Evolutionary conservation across 768 basidiomycete species (phyloP), one percentile per base, ranked within the genome.

Genomic region (Mycena haematopus): DNA sequence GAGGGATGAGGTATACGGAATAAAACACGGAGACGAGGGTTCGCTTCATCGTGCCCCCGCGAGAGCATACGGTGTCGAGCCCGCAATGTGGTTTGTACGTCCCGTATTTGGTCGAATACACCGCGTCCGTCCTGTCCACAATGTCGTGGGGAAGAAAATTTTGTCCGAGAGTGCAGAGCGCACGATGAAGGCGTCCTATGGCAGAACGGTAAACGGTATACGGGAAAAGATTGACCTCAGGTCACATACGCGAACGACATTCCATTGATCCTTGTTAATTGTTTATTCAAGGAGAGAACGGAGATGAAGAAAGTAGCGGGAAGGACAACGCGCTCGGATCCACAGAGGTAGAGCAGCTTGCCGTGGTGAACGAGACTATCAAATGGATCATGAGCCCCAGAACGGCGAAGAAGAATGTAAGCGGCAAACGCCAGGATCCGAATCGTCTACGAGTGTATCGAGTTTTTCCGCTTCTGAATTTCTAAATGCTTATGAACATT

Each of bases 131-230:
- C 14, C 60, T 74, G 73, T 88, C 86, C 5, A 86, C 85, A 86
- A 88, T 1, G 87, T 84, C 5, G 83, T 81, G 2, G 82, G 90
- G 85, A 1, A 87, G 65, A 93, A 89, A 69, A 86, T 90, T 73
- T 89, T 89, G 65, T 94, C 90, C 7, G 91, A 91, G 76, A 91
- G 93, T 64, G 86, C 84, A 77, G 92, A 95, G 10, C 94, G 95
- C 38, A 90, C 87, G 59, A 89, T 79, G 68, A 90, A 90, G 0
- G 89, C 90, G 68, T 90, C 89, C 84, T 85, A 21, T 2, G 29
- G 7, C 2, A 1, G 24, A 6, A 33, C 31, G 14, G 4, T 40
- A 25, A 33, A 21, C 25, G 51, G 9, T 14, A 7, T 10, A 35
- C 54, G 14, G 33, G 33, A 14, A 35, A 35, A 35, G 17, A 47